phyloP scores from a whole-genome alignment of 495 filamentous ascomycete species.

The Aspergillus conjunctus region DNA sequence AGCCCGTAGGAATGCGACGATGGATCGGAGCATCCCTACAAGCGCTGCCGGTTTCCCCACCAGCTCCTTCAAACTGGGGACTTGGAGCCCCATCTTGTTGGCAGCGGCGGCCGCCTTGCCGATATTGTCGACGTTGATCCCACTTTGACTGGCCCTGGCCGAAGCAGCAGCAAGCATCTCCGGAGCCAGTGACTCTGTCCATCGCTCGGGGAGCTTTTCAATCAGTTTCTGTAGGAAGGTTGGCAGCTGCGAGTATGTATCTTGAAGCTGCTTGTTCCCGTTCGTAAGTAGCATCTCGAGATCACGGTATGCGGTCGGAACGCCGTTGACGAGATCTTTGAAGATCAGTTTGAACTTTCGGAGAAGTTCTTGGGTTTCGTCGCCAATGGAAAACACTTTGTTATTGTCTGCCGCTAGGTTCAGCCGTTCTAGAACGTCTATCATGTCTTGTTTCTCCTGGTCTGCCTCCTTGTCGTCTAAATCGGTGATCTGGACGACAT shows the following conservation, averaged over 20 bases:
- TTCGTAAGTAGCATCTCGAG: conserved; percentile 79
- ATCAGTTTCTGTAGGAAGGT: conserved; percentile 82
- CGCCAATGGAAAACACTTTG: conserved; percentile 76
- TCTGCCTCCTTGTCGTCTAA: conserved; percentile 41
- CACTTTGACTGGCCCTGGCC: conserved; percentile 68
- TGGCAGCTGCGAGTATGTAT: conserved; percentile 78
- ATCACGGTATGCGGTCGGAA: conserved; percentile 89
- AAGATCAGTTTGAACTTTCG: conserved; percentile 84
- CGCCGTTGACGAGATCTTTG: conserved; percentile 88
- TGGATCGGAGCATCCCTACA: conserved; percentile 76
- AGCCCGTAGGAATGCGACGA: conserved; percentile 79
- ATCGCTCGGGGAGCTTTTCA: conserved; percentile 78
- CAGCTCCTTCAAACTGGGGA: conserved; percentile 74
- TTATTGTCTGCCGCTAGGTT: conserved; percentile 79
- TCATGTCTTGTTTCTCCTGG: conserved; percentile 74
- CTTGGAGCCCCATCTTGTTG: conserved; percentile 52
- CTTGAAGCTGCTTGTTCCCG: conserved; percentile 71
- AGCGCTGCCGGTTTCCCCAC: conserved; percentile 83
- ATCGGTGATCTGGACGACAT: conserved; percentile 22
- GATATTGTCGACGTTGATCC: conserved; percentile 58
- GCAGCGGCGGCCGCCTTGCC: conserved; percentile 51
- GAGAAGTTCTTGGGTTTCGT: conserved; percentile 77
- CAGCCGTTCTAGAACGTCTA: conserved; percentile 72
- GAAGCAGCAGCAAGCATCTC: conserved; percentile 77
- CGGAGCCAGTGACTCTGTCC: conserved; percentile 71